These are phyloP conservation scores for Lachnellula occidentalis DNA, from an alignment of 2,329 filamentous ascomycete species.

Conservation along the genomic window DNA sequence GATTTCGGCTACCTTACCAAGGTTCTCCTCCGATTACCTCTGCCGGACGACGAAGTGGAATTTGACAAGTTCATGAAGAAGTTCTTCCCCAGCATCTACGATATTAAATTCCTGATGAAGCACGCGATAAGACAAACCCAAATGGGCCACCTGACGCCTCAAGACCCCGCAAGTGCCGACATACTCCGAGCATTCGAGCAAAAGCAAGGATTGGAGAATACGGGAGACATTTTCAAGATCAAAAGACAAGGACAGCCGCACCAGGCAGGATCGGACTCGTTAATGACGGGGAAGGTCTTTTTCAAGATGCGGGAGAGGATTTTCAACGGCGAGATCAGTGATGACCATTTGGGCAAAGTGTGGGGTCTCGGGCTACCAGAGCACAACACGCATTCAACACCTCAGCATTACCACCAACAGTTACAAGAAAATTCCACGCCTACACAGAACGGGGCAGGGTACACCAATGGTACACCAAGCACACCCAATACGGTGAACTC, in stretches of 20 bases:
- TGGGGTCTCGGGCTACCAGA: constrained; percentile 81
- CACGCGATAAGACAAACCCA: constrained; percentile 69
- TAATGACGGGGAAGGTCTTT: constrained; percentile 90
- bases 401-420: constrained; percentile 35
- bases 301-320: constrained; percentile 88
- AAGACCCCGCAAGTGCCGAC: constrained; percentile 60
- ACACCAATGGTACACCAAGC: constrained; percentile 47
- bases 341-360: constrained; percentile 82
- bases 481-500: constrained; percentile 69
- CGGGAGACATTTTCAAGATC: constrained; percentile 87
- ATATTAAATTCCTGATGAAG: constrained; percentile 97
- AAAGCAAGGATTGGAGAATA: constrained; percentile 87
- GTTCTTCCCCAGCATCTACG: constrained; percentile 90
- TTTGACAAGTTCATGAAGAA: constrained; percentile 86
- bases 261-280: constrained; percentile 87
- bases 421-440: constrained; percentile 43
- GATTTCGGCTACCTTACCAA: constrained; percentile 98
- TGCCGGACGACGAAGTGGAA: constrained; percentile 84
- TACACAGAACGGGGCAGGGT: constrained; percentile 49
- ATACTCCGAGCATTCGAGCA: constrained; percentile 81
- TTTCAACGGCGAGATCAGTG: constrained; percentile 74
- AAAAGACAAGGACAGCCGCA: constrained; percentile 84
- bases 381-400: constrained; percentile 39
- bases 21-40: constrained; percentile 73
- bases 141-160: constrained; percentile 55